Percentiles rank a stretch among this genome's conserved stretches.
These are phyloP conservation scores for Coemansia sp. DNA, from an alignment of 192 early-diverging fungal species.

Conservation along the genomic window DNA sequence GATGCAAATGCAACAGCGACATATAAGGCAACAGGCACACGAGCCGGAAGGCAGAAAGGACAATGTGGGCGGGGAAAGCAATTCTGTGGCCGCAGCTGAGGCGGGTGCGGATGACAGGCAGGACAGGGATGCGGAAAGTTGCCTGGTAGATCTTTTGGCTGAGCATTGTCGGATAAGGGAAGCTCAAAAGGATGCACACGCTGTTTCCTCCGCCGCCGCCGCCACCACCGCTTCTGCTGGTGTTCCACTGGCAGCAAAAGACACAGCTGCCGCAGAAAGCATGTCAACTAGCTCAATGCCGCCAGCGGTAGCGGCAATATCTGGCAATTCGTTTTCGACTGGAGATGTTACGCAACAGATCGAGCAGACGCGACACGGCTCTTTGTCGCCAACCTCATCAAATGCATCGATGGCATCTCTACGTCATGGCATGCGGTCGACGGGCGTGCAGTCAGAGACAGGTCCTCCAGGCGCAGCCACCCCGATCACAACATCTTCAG, in stretches of 20 bases:
- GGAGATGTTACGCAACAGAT: conserved; percentile 4
- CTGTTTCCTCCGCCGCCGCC: neutral
- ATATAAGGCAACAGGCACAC: neutral
- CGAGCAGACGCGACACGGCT: neutral
- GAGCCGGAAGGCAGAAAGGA: too few relatives aligned
- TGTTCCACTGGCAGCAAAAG: neutral
- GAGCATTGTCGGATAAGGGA: conserved; percentile 3
- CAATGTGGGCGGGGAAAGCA: too few relatives aligned
- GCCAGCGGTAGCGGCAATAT: neutral
- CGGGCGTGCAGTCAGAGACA: conserved; percentile 12
- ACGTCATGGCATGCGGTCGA: neutral
- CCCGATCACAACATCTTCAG: neutral
- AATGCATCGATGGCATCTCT: conserved; percentile 2
- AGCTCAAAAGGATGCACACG: neutral
- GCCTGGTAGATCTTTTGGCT: conserved; percentile 7
- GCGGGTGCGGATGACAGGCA: too few relatives aligned
- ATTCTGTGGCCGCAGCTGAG: too few relatives aligned
- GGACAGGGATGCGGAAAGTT: neutral
- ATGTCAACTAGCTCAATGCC: too few relatives aligned
- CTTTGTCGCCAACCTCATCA: neutral
- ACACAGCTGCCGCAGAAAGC: neutral
- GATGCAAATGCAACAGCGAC: neutral
- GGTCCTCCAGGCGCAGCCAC: neutral
- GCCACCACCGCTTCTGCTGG: neutral
- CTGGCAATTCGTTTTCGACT: conserved; percentile 4